Conservation (phyloP, 2,329 filamentous ascomycete genomes). For the Cladophialophora bantiana region DNA sequence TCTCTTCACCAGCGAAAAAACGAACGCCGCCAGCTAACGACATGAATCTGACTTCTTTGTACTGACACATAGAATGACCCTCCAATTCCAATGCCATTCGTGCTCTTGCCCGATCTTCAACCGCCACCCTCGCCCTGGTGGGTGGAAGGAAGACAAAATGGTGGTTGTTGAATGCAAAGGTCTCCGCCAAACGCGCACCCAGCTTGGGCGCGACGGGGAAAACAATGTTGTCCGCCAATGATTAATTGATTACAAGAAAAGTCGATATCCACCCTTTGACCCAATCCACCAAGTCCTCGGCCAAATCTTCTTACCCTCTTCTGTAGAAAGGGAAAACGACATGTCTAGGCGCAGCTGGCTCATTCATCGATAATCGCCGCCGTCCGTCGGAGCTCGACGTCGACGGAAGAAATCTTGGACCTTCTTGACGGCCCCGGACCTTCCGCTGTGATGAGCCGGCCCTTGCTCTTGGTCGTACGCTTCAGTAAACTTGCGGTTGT, state of each 20-base stretch:
- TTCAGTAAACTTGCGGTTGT: constrained; percentile 83
- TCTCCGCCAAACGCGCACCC: constrained; percentile 7
- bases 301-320: not conserved
- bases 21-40: constrained; percentile 16
- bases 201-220: constrained; percentile 9
- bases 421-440: constrained; percentile 83
- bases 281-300: constrained; percentile 1
- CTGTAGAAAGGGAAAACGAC: not conserved
- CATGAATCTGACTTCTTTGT: constrained; percentile 14
- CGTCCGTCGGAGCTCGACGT: constrained; percentile 37
- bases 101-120: not conserved
- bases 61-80: constrained; percentile 13
- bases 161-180: constrained; percentile 13
- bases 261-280: constrained; percentile 17
- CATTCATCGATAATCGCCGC: constrained; percentile 26
- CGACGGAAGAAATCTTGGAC: constrained; percentile 99
- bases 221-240: constrained; percentile 27
- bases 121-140: not conserved
- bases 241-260: constrained; percentile 36
- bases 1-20: constrained; percentile 10
- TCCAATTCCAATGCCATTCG: constrained; percentile 12
- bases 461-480: constrained; percentile 77
- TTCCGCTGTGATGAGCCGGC: constrained; percentile 74
- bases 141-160: constrained; percentile 9
- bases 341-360: not conserved